Base-by-base conservation (phyloP, 495 filamentous ascomycete species). In the Xylaria scruposa region DNA sequence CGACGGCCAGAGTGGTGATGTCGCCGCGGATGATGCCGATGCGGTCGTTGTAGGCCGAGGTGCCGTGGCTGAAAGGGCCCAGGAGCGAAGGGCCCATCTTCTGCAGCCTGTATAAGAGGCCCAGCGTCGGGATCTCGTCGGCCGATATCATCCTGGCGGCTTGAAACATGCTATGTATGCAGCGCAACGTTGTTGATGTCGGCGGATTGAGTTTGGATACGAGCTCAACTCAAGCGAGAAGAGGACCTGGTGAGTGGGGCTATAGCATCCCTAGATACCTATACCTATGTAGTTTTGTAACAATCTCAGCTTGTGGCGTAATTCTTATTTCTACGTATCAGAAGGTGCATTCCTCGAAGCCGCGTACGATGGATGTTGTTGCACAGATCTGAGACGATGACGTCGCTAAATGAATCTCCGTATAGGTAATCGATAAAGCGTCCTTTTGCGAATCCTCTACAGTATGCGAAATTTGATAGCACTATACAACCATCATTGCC, bases 1-100 rank as follows among this genome's bases (percentile, higher is more conserved):
- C 93, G 42, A 94, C 88, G 54, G 85, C 79, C 19, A 99, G 88
- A 15, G 83, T 91, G 17, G 95, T 97, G 81, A 99, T 97, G 79
- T 97, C 95, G 60, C 87, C 85, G 66, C 89, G 89, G 73, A 96
- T 85, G 40, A 93, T 79, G 31, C 87, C 86, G 72, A 99, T 84
- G 63, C 86, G 90, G 76, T 90, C 83, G 80, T 99, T 99, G 78
- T 93, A 81, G 10, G 77, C 65, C 0, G 80, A 8, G 0, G 79
- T 75, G 3, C 79, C 58, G 5, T 60, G 47, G 24, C 62, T n/a
- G 26, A 75, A n/a, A 9, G 78, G 68, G 24, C 33, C 26, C 15
- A 75, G 59, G 31, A 68, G 38, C 61, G 74, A 64, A 60, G 77
- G 59, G 40, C 73, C 24, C 56, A 88, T 82, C 70, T 83, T 80